Base-by-base conservation (phyloP, 2,329 filamentous ascomycete genomes). In the Talaromyces sp. region DNA sequence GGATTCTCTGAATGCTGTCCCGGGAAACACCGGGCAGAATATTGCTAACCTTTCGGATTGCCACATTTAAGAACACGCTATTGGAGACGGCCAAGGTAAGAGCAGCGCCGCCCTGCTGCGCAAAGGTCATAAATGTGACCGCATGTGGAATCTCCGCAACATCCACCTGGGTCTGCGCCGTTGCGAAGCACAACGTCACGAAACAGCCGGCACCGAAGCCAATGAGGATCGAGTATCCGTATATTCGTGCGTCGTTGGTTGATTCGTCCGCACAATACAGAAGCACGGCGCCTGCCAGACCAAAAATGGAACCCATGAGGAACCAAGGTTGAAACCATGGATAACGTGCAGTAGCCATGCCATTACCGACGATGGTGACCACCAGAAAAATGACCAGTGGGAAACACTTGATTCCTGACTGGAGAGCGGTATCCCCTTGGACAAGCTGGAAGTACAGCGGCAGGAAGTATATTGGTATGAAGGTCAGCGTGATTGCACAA, bases 391-490 rank as follows among this genome's bases (percentile, higher is more conserved):
- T 40, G 39, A 40, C 39, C 39, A 40, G 18, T 5, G 39, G 39
- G 5, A 40, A 40, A 40, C 39, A 40, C 39, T 40, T 40, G 39
- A 40, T 18, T 40, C 39, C 39, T 2, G 39, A 40, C 39, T 40
- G 39, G 39, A 40, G 48, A 2, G 70, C 71, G 0, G 67, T 70
- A 52, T 80, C 80, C 7, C 77, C 77, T 3, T 72, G 73, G 0
- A 76, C 76, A 67, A 84, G 84, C 63, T 82, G 80, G 69, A 84
- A 84, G 71, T 77, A 83, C 0, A 84, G 72, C 0, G 83, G 83
- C 12, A 81, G 78, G 71, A 81, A 85, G 71, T 84, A 84, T 8
- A 82, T 72, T 0, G 74, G 28, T 39, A 60, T 52, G 50, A 80
- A 74, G 58, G 77, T 76, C 5, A 40, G 39, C 16, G 39, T 40